Evolutionary conservation across 2,329 filamentous ascomycete genomes (phyloP).

Genomic region (Venturia effusa): DNA sequence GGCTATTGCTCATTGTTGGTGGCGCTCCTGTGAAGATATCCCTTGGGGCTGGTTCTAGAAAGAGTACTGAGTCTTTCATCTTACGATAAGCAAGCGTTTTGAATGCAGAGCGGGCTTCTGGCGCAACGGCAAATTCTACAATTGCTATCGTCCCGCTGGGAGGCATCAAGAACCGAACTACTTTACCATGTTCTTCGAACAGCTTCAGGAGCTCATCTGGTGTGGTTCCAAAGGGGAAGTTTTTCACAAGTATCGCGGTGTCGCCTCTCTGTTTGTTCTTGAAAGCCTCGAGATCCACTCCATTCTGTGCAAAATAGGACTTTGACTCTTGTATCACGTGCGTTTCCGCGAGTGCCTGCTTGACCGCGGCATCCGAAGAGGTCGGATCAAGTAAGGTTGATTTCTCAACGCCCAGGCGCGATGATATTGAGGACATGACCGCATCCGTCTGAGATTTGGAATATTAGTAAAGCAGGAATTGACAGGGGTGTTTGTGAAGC

Average conservation of each 20-base stretch:
- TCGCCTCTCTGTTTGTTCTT: constrained; percentile 77
- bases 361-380: constrained; percentile 84
- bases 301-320: constrained; percentile 75
- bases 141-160: constrained; percentile 89
- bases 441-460: constrained; percentile 48
- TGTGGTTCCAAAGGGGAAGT: constrained; percentile 77
- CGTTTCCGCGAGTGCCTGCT: constrained; percentile 94
- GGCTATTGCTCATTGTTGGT: constrained; percentile 21
- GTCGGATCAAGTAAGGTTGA: constrained; percentile 91
- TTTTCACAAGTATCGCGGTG: constrained; percentile 82
- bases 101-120: constrained; percentile 76
- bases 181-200: constrained; percentile 76
- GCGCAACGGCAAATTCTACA: constrained; percentile 70
- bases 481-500: constrained; percentile 33
- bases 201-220: constrained; percentile 66
- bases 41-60: constrained; percentile 86
- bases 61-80: constrained; percentile 82
- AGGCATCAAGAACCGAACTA: constrained; percentile 79
- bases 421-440: constrained; percentile 80
- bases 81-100: constrained; percentile 77
- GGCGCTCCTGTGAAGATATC: constrained; percentile 51
- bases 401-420: constrained; percentile 80
- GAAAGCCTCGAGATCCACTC: constrained; percentile 86
- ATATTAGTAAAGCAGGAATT: constrained; percentile 19
- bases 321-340: constrained; percentile 95